A percentile compares a stretch with the other conserved stretches of the same genome.
Conservation (phyloP, 2,329 filamentous ascomycete genomes). For the Alternaria incomplexa region DNA sequence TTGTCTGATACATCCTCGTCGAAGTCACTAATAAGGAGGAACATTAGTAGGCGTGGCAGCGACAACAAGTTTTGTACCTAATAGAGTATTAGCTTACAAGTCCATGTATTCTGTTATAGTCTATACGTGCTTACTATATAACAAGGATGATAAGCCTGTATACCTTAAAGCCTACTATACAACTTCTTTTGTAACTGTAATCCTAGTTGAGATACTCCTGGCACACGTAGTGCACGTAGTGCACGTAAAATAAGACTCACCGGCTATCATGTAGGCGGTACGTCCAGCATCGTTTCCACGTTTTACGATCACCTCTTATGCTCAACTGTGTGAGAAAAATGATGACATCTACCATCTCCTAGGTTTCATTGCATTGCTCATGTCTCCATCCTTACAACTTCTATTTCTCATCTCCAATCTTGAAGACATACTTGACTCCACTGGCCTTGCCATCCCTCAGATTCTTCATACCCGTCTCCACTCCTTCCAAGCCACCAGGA, state of each 20-base stretch:
- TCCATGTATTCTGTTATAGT: not conserved
- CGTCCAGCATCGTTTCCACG: not conserved
- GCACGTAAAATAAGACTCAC: not conserved
- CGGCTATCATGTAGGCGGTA: not conserved
- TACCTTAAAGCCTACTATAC: not conserved
- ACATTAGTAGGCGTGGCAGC: not conserved
- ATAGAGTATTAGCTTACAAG: not conserved
- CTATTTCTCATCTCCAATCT: slow-evolving; percentile 55
- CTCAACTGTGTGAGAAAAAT: not conserved
- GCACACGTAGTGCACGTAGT: not conserved
- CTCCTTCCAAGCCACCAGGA: slow-evolving; percentile 60
- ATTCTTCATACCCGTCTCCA: slow-evolving; percentile 60
- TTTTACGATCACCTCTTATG: not conserved
- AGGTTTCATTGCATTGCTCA: not conserved
- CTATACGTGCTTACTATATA: not conserved
- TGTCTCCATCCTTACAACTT: not conserved
- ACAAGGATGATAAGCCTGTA: not conserved
- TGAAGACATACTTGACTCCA: slow-evolving; percentile 69
- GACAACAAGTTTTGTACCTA: not conserved
- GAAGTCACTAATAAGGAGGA: not conserved
- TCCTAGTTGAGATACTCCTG: not conserved
- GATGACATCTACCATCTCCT: not conserved
- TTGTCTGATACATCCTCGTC: not conserved
- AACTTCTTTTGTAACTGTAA: not conserved
- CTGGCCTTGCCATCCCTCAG: slow-evolving; percentile 67